Conservation (phyloP, 2,329 filamentous ascomycete genomes). For the Cercospora sesami region DNA sequence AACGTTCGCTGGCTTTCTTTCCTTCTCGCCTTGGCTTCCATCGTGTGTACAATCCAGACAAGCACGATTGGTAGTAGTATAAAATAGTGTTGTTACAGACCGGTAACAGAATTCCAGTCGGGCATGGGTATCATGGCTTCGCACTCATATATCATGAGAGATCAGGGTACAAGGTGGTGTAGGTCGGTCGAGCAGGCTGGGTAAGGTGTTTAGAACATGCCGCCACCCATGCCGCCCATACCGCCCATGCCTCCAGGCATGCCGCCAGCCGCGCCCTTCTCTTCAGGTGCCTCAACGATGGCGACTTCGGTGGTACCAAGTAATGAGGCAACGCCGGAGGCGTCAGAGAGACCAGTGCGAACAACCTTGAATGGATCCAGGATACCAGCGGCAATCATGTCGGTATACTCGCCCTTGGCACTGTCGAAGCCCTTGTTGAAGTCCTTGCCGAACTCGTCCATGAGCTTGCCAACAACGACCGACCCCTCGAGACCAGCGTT, state of each 20-base stretch:
- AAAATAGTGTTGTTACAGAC: constrained; percentile 19
- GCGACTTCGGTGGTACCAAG: constrained; percentile 98
- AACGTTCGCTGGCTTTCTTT: constrained; percentile 1
- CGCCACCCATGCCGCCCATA: constrained; percentile 60
- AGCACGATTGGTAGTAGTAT: constrained; percentile 18
- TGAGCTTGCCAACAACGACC: constrained; percentile 96
- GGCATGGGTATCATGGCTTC: constrained; percentile 24
- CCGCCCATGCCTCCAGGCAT: constrained; percentile 58
- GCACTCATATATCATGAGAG: constrained; percentile 24
- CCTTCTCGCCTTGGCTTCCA: constrained; percentile 3
- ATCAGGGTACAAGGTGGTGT: constrained; percentile 14
- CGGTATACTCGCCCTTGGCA: constrained; percentile 94
- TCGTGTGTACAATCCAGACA: constrained; percentile 6
- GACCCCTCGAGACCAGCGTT: constrained; percentile 95
- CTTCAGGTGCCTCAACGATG: constrained; percentile 92
- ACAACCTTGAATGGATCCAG: constrained; percentile 99
- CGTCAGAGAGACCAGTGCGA: constrained; percentile 90
- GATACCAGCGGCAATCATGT: constrained; percentile 97
- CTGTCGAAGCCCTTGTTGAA: constrained; percentile 99
- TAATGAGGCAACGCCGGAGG: constrained; percentile 92
- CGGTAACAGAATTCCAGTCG: constrained; percentile 11
- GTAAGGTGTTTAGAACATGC: constrained; percentile 35
- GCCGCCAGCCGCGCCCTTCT: constrained; percentile 66
- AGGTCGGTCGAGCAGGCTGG: not conserved
- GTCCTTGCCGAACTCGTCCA: constrained; percentile 83